Evolutionary conservation across 148 eudicot species (phyloP).

Genomic region (Camellia lanceoleosa): DNA sequence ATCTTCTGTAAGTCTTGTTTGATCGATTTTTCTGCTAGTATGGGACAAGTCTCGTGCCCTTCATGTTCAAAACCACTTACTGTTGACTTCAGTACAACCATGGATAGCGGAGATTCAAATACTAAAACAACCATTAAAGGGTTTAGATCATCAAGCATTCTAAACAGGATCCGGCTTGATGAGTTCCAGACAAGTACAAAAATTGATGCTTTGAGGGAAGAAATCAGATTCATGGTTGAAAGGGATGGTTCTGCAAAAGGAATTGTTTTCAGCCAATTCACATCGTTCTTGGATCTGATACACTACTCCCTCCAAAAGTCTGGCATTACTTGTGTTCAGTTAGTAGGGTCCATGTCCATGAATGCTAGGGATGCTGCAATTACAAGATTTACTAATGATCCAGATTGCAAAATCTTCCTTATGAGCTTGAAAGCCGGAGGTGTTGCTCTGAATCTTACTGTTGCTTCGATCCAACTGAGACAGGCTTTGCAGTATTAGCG

Average conservation of each 20-base stretch:
- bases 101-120: slow-evolving; percentile 38
- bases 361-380: slow-evolving; percentile 83
- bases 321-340: slow-evolving; percentile 70
- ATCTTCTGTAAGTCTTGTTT: slow-evolving; percentile 77
- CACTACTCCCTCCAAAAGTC: slow-evolving; percentile 83
- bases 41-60: slow-evolving; percentile 72
- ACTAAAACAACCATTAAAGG: slow-evolving; percentile 60
- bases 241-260: slow-evolving; percentile 97
- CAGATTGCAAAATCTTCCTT: slow-evolving; percentile 78
- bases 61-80: slow-evolving; percentile 84
- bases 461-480: too few relatives aligned
- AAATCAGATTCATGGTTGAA: slow-evolving; percentile 86
- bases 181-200: slow-evolving; percentile 96
- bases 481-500: too few relatives aligned
- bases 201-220: slow-evolving; percentile 96
- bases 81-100: slow-evolving; percentile 67
- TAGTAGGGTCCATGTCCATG: slow-evolving; percentile 90
- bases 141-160: slow-evolving; percentile 72
- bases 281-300: slow-evolving; percentile 93
- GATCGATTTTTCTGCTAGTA: slow-evolving; percentile 57
- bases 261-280: slow-evolving; percentile 94
- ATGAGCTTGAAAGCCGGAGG: slow-evolving; percentile 98
- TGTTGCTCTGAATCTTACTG: slow-evolving; percentile 95
- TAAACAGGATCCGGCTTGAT: slow-evolving; percentile 70
- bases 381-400: slow-evolving; percentile 66